These are phyloP conservation scores for Amanita exitialis DNA, from an alignment of 768 basidiomycete species.

Conservation along the genomic window DNA sequence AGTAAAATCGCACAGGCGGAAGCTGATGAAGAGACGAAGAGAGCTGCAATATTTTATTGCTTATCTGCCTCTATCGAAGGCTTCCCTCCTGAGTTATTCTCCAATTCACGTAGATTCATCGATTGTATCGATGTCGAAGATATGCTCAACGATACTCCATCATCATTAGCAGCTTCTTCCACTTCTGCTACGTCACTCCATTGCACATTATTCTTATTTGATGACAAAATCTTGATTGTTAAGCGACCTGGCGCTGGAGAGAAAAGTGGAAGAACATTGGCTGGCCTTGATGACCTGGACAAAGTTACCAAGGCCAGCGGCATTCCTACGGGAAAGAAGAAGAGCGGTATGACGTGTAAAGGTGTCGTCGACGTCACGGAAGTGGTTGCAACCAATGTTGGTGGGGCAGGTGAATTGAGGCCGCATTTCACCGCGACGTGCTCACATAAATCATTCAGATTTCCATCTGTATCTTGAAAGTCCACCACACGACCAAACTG, in stretches of 20 bases:
- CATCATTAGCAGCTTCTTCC: constrained; percentile 33
- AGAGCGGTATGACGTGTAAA: constrained; percentile 74
- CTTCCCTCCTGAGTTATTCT: constrained; percentile 87
- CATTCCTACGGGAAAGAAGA: constrained; percentile 57
- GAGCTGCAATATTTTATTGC: constrained; percentile 82
- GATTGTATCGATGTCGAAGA: constrained; percentile 95
- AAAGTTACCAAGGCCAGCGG: constrained; percentile 56
- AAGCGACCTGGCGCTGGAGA: constrained; percentile 76
- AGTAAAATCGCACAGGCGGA: constrained; percentile 88
- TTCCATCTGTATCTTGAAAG: constrained; percentile 79
- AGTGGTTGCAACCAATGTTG: constrained; percentile 73
- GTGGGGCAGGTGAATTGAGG: constrained; percentile 56
- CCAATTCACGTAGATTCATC: constrained; percentile 77
- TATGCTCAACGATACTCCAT: constrained; percentile 38
- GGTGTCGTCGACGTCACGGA: constrained; percentile 82
- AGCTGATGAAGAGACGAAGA: constrained; percentile 84
- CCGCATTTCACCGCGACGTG: constrained; percentile 13
- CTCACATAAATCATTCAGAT: constrained; percentile 35
- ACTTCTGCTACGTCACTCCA: constrained; percentile 45
- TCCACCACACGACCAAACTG: constrained; percentile 72
- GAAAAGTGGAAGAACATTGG: constrained; percentile 58
- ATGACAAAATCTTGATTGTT: constrained; percentile 86
- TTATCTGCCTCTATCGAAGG: constrained; percentile 78
- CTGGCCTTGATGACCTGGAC: constrained; percentile 75
- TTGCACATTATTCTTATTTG: constrained; percentile 88